A percentile compares a stretch with the other conserved stretches of the same genome.
Conservation (phyloP, 2,329 filamentous ascomycete genomes). For the Penicillium sp. region DNA sequence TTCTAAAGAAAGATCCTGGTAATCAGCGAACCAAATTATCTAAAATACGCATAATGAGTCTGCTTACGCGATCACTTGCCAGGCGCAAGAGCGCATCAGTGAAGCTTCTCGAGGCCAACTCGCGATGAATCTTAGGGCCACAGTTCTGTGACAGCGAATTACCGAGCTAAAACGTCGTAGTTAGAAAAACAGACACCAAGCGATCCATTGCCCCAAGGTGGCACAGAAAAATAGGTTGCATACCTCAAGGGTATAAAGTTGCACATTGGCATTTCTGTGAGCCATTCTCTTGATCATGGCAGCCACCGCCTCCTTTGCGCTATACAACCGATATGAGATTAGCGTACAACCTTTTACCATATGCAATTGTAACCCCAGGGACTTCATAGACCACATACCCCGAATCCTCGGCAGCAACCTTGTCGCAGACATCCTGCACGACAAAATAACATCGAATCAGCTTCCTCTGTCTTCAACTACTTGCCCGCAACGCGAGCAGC, state of each 20-base stretch:
- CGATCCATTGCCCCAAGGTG: background rate
- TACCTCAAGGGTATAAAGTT: constrained; percentile 89
- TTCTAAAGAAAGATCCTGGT: constrained; percentile 53
- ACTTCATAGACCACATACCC: constrained; percentile 37
- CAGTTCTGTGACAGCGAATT: constrained; percentile 93
- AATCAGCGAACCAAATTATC: background rate
- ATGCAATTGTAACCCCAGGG: background rate
- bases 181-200: constrained; percentile 5
- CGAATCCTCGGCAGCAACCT: constrained; percentile 52
- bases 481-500: background rate
- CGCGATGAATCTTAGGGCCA: constrained; percentile 79
- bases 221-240: constrained; percentile 15
- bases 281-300: constrained; percentile 89
- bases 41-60: background rate
- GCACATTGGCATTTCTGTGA: constrained; percentile 92
- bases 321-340: constrained; percentile 24
- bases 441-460: constrained; percentile 16
- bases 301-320: constrained; percentile 79
- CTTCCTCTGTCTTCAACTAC: background rate
- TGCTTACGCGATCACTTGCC: constrained; percentile 71
- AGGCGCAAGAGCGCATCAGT: constrained; percentile 90
- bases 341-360: constrained; percentile 8
- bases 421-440: constrained; percentile 60
- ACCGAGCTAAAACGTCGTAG: constrained; percentile 61
- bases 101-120: constrained; percentile 86